These are phyloP conservation scores for Schizonepeta tenuifolia DNA, from an alignment of 257 asterid genomes.

Conservation along the genomic window DNA sequence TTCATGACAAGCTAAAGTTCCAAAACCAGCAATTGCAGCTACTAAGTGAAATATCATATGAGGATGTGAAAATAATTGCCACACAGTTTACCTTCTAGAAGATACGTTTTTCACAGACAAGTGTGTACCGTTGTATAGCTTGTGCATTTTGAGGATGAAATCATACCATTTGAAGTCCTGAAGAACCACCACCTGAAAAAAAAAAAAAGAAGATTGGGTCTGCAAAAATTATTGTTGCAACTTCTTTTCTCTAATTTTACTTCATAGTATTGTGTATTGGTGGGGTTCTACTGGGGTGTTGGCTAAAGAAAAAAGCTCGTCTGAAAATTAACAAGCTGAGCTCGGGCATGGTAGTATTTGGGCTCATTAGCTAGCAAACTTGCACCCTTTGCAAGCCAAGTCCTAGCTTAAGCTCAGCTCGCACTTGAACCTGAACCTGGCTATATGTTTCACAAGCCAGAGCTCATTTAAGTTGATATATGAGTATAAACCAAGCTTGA, in stretches of 20 bases:
- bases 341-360: not conserved
- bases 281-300: not conserved
- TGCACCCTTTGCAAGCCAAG: too few relatives aligned
- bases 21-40: conserved; percentile 23
- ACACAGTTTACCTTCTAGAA: conserved; percentile 65
- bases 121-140: conserved; percentile 86
- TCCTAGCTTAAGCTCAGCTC: not conserved
- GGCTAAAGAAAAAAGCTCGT: not conserved
- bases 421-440: not conserved
- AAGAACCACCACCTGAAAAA: conserved; percentile 73
- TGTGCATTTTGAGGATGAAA: conserved; percentile 73
- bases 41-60: conserved; percentile 12
- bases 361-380: too few relatives aligned
- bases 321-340: not conserved
- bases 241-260: not conserved
- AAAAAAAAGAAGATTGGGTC: conserved; percentile 13
- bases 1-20: conserved; percentile 27
- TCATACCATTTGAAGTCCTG: conserved; percentile 89
- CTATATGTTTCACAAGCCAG: not conserved
- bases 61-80: conserved; percentile 21
- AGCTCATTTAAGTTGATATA: conserved; percentile 2
- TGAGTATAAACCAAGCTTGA: not conserved
- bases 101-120: conserved; percentile 73
- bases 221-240: conserved; percentile 20
- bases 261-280: not conserved